Evolutionary conservation across 345 rosid genomes (phyloP).

Genomic region (Garcia nutans): DNA sequence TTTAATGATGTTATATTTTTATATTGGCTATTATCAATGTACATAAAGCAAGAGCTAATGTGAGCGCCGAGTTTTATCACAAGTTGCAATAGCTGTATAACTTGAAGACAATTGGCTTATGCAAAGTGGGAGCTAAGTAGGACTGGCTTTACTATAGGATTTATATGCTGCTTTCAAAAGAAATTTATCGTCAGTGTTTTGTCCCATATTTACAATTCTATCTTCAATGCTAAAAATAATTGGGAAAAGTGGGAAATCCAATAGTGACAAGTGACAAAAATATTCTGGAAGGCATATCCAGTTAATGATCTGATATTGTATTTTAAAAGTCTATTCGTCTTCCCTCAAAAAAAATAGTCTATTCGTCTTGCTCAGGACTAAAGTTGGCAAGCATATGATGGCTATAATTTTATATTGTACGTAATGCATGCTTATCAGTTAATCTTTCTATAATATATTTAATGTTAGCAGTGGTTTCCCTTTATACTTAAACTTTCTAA

Average conservation of each 20-base stretch:
- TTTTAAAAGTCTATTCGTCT: slow-evolving; percentile 9
- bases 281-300: slow-evolving; percentile 15
- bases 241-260: neutral
- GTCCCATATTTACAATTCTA: neutral
- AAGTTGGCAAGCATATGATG: slow-evolving; percentile 23
- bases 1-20: slow-evolving; percentile 8
- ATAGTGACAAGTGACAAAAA: neutral
- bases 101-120: slow-evolving; percentile 29
- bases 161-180: neutral
- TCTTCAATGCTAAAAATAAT: neutral
- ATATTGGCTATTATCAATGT: slow-evolving; percentile 9
- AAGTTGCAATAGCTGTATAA: slow-evolving; percentile 5
- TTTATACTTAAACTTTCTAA: neutral
- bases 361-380: slow-evolving; percentile 1
- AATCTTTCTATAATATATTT: neutral
- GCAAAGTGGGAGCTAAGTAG: slow-evolving; percentile 25
- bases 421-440: neutral
- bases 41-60: slow-evolving; percentile 22
- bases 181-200: neutral
- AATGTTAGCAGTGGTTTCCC: neutral
- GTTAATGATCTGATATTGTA: slow-evolving; percentile 8
- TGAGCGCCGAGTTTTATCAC: slow-evolving; percentile 36
- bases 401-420: slow-evolving; percentile 10
- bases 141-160: neutral
- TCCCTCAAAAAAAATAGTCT: too few species aligned